Conservation (phyloP, 495 filamentous ascomycete species). For the Trichoderma virens region DNA sequence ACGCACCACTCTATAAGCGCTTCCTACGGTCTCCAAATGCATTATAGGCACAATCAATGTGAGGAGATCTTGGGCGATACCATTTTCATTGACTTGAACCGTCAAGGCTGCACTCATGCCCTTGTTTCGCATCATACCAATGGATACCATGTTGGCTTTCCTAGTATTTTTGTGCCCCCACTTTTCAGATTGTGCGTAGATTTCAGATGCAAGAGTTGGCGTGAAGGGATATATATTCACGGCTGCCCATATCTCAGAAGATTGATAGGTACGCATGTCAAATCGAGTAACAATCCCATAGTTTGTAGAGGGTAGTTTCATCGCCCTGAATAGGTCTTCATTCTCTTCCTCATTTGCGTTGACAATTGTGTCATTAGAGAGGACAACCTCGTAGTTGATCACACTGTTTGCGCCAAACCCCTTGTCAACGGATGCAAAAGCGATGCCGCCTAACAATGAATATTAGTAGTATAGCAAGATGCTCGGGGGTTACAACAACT, state of each 20-base stretch:
- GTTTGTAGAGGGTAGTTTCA: background rate
- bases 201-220: background rate
- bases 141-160: background rate
- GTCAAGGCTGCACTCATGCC: too few species aligned
- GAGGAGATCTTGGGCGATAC: too few species aligned
- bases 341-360: background rate
- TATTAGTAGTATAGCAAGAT: background rate
- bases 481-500: background rate
- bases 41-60: too few species aligned
- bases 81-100: too few species aligned
- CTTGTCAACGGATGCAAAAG: background rate
- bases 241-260: background rate
- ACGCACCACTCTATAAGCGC: too few species aligned
- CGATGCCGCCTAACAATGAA: background rate
- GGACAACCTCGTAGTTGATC: background rate
- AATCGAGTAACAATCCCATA: slow-evolving; percentile 48
- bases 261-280: slow-evolving; percentile 19
- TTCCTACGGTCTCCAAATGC: too few species aligned
- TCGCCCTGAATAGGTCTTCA: background rate
- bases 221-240: background rate
- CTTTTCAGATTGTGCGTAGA: background rate
- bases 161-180: background rate
- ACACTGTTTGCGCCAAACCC: background rate
- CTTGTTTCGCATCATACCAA: too few species aligned
- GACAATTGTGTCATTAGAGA: background rate